Conservation (phyloP, 495 filamentous ascomycete genomes). For the Penicillium robsamsonii region DNA sequence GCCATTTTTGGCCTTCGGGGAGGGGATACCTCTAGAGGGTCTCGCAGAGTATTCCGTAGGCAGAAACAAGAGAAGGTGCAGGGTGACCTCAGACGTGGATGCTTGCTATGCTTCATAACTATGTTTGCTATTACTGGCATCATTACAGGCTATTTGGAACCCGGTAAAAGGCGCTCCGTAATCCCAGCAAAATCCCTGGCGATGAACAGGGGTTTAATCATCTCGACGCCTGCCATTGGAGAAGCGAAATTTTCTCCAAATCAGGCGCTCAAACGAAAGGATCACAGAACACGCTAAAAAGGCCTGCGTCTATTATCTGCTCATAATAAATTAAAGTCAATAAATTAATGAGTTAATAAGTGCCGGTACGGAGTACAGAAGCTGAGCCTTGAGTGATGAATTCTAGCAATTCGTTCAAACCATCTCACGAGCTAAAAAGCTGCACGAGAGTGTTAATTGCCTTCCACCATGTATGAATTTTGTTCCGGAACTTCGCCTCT, state of each 20-base stretch:
- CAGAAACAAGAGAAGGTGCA: neutral
- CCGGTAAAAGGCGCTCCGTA: neutral
- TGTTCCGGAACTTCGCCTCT: neutral
- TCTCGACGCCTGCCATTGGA: neutral
- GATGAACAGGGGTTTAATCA: neutral
- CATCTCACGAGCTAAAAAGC: neutral
- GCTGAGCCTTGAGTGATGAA: neutral
- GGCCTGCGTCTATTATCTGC: neutral
- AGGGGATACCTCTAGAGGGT: neutral
- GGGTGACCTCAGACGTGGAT: neutral
- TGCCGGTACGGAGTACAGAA: neutral
- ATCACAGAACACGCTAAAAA: neutral
- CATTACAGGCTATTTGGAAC: neutral
- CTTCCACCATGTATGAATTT: no score
- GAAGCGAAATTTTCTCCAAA: no score
- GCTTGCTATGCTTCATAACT: neutral
- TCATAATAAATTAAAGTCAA: neutral
- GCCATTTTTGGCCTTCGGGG: slow-evolving; percentile 8
- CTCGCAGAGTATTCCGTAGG: neutral
- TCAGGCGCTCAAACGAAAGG: neutral
- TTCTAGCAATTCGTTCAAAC: neutral
- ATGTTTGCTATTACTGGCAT: neutral
- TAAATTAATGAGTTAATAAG: neutral
- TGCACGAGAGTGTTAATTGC: neutral
- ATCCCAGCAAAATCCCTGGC: neutral